Conservation (phyloP, 805 yeast genomes). For the Barnettozyma populi region DNA sequence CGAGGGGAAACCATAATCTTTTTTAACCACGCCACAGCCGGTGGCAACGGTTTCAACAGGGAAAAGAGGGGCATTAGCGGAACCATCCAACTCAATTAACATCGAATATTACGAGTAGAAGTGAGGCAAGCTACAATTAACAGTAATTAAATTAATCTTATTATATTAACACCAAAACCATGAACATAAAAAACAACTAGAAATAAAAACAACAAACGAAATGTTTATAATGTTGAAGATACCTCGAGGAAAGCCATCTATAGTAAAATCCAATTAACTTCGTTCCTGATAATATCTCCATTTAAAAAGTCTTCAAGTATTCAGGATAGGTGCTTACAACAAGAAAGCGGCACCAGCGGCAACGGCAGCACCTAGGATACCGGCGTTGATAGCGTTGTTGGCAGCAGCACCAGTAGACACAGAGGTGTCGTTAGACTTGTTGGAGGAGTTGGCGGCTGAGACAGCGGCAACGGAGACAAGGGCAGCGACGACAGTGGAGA, state of each 20-base stretch:
- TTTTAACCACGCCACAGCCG: too few species aligned
- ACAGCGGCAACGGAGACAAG: slow-evolving; percentile 67
- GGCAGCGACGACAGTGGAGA: slow-evolving; percentile 61
- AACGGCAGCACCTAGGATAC: slow-evolving; percentile 76
- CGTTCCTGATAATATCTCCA: not conserved
- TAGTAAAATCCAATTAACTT: slow-evolving; percentile 3
- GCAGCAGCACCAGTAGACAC: slow-evolving; percentile 45
- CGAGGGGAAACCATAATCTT: too few species aligned
- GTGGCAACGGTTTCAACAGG: too few species aligned
- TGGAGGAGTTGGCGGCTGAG: slow-evolving; percentile 49
- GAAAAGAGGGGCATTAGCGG: too few species aligned
- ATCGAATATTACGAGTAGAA: too few species aligned
- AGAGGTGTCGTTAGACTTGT: slow-evolving; percentile 39
- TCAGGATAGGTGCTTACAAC: slow-evolving; percentile 29
- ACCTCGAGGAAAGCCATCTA: slow-evolving; percentile 1
- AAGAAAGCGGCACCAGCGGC: slow-evolving; percentile 70
- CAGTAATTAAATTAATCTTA: slow-evolving; percentile 2
- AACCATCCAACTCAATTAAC: too few species aligned
- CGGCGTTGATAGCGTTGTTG: slow-evolving; percentile 57
- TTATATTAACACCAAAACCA: slow-evolving; percentile 9
- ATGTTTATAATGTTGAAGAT: slow-evolving; percentile 4
- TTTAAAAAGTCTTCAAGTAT: slow-evolving; percentile 2
- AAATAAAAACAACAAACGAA: slow-evolving; percentile 6
- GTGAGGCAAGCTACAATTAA: not conserved
- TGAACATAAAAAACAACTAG: slow-evolving; percentile 5